phyloP scores from a whole-genome alignment of 2,329 filamentous ascomycete species.

The Talaromyces sp. region DNA sequence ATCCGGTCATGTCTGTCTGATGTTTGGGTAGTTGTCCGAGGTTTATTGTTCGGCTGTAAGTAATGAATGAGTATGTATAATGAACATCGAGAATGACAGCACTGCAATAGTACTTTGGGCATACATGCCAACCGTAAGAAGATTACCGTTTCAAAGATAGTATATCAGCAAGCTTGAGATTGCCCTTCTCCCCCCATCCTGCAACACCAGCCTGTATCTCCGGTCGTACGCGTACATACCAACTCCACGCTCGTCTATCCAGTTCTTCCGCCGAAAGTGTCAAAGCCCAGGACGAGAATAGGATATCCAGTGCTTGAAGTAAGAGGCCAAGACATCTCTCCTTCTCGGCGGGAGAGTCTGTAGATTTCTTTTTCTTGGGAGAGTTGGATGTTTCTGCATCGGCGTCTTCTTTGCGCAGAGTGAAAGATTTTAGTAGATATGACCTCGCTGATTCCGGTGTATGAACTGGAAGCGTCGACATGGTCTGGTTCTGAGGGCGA shows the following conservation, averaged over 20 bases:
- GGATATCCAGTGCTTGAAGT: slow-evolving; percentile 67
- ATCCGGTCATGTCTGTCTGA: background rate
- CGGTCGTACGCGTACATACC: slow-evolving; percentile 76
- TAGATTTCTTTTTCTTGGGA: slow-evolving; percentile 49
- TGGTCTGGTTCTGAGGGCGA: slow-evolving; percentile 22
- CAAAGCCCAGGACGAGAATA: slow-evolving; percentile 73
- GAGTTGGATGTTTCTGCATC: slow-evolving; percentile 20
- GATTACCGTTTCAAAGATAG: slow-evolving; percentile 38
- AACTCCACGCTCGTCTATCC: slow-evolving; percentile 73
- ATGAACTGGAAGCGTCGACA: slow-evolving; percentile 66
- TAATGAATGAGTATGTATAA: background rate
- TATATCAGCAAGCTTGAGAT: slow-evolving; percentile 65
- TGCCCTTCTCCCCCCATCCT: slow-evolving; percentile 81
- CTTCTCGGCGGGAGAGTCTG: slow-evolving; percentile 59
- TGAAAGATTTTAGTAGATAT: slow-evolving; percentile 55
- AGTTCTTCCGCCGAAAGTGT: slow-evolving; percentile 64
- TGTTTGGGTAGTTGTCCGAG: background rate
- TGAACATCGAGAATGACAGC: background rate
- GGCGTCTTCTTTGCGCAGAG: slow-evolving; percentile 21
- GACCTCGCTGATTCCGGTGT: slow-evolving; percentile 66
- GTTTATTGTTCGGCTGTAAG: background rate
- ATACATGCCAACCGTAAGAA: background rate
- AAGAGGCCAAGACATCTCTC: slow-evolving; percentile 68
- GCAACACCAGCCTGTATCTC: slow-evolving; percentile 70
- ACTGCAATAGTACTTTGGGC: background rate